These are phyloP conservation scores for Scenedesmus sp. DNA, from an alignment of 163 green algal genomes.

Conservation along the genomic window DNA sequence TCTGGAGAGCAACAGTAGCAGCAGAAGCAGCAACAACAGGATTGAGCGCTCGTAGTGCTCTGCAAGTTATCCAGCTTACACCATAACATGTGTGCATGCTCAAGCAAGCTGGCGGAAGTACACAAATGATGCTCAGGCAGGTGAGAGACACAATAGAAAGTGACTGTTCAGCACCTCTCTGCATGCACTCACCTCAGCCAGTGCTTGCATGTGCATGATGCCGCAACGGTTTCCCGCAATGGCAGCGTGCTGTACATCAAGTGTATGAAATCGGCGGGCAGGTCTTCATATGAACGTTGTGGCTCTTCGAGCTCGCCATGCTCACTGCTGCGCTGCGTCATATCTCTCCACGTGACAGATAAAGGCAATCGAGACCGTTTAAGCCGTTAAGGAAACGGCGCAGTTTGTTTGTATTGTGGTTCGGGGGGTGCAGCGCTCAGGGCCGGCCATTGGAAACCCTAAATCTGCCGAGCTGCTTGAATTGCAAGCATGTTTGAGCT, in stretches of 20 bases:
- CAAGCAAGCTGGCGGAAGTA: background rate
- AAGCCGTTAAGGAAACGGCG: background rate
- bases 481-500: background rate
- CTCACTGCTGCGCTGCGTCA: background rate
- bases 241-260: conserved; percentile 4
- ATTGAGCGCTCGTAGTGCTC: background rate
- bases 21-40: background rate
- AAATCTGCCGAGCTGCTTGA: background rate
- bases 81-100: background rate
- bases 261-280: conserved; percentile 1
- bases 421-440: background rate
- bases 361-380: background rate
- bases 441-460: background rate
- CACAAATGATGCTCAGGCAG: background rate
- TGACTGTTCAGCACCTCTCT: background rate
- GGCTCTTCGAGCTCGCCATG: background rate
- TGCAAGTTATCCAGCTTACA: background rate
- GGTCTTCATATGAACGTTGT: background rate
- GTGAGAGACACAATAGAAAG: background rate
- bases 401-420: background rate
- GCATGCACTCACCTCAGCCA: background rate
- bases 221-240: background rate
- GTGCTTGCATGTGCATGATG: conserved; percentile 19
- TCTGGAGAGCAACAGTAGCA: conserved; percentile 1
- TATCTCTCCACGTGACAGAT: background rate